Percentiles rank a stretch among this genome's conserved stretches.
Evolutionary conservation across 768 basidiomycete species (phyloP).

Genomic region (Kwoniella sp.): DNA sequence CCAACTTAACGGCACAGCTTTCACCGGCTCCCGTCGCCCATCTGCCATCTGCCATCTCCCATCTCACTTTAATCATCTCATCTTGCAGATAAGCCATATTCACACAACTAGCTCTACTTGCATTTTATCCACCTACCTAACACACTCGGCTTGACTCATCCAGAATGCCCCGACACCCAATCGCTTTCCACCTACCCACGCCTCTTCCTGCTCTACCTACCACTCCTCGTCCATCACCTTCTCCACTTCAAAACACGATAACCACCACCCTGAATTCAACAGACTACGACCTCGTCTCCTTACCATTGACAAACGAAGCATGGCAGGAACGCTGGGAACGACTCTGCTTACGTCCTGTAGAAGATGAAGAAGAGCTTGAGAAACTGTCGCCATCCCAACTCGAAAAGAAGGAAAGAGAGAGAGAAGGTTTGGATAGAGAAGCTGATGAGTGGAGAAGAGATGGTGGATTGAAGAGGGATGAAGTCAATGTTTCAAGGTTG

Average conservation of each 20-base stretch:
- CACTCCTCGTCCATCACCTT: slow-evolving; percentile 32
- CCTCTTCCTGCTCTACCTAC: slow-evolving; percentile 45
- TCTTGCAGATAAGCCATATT: too few species aligned
- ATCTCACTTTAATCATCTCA: too few species aligned
- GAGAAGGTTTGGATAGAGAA: slow-evolving; percentile 57
- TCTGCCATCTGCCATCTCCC: too few species aligned
- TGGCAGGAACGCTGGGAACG: slow-evolving; percentile 87
- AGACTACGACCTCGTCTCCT: slow-evolving; percentile 73
- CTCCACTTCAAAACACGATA: slow-evolving; percentile 42
- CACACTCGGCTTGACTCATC: neutral
- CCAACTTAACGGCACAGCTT: too few species aligned
- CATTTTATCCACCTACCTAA: neutral
- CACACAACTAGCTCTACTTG: neutral
- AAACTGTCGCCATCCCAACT: slow-evolving; percentile 28
- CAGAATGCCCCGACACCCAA: slow-evolving; percentile 38
- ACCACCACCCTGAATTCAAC: slow-evolving; percentile 40
- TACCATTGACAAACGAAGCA: slow-evolving; percentile 83
- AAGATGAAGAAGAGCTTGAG: slow-evolving; percentile 39
- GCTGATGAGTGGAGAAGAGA: slow-evolving; percentile 86
- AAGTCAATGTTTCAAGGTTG: slow-evolving; percentile 86
- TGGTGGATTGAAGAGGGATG: slow-evolving; percentile 75
- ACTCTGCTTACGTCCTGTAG: slow-evolving; percentile 68
- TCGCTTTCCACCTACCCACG: slow-evolving; percentile 36
- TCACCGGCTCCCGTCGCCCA: too few species aligned
- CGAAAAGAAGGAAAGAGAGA: slow-evolving; percentile 52